Base-by-base conservation (phyloP, 1,284 basidiomycete species). In the Fomitopsis pinicola region DNA sequence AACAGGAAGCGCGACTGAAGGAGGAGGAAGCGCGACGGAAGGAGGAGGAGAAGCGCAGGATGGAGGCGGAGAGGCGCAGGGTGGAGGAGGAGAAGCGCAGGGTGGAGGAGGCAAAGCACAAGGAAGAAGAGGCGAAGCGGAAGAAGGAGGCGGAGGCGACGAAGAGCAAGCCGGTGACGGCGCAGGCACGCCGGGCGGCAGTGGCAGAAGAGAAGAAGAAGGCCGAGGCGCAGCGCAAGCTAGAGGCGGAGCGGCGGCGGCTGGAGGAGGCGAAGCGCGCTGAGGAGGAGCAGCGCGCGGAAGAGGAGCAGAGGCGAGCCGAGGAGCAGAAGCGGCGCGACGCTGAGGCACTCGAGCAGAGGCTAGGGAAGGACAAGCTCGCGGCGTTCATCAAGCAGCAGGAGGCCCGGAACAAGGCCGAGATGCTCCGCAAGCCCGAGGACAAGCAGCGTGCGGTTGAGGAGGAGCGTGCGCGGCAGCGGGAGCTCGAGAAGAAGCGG, bases 111-210 rank as follows among this genome's bases (percentile, higher is more conserved):
- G 28, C 30, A 17, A 54, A 52, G 44, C 50, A 48, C 10, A 35
- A 46, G 42, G 53, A 54, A 26, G 48, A 42, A 46, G 59, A 59
- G 28, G 59, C 30, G 19, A 54, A 36, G 36, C 42, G 59, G 14
- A 59, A 55, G 42, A 33, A 59, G 58, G 46, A 59, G 19, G 42
- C 28, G 3, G 28, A 45, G n/a, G 26, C 30, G 7, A 35, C 28
- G 54, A 42, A 50, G 44, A 10, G 5, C 19, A 46, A 52, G 44
- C 58, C 45, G 35, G 30, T 7, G 35, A 52, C 35, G 46, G 58
- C 22, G 40, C 52, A 54, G 52, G 52, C 52, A 17, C 52, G 52
- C 28, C 52, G 52, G 2, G 52, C 36, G 8, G 35, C 36, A 40
- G 52, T 22, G 4, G 35, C 36, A 38, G 55, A 56, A 14, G 55